Percentiles rank a stretch among this genome's conserved stretches.
Conservation (phyloP, 495 filamentous ascomycete species). For the Friedmanniomyces simplex region DNA sequence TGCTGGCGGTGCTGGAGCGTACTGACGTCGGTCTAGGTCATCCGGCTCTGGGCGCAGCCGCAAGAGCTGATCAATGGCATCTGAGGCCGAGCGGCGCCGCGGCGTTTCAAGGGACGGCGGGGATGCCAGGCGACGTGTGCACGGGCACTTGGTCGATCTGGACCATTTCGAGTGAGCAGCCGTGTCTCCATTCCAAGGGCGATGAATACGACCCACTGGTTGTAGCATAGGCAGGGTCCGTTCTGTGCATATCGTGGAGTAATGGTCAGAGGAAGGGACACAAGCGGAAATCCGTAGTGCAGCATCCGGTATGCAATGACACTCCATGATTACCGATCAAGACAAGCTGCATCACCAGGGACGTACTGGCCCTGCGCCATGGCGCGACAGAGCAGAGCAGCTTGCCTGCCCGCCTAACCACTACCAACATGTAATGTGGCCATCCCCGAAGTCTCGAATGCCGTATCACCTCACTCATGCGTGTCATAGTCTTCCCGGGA, state of each 20-base stretch:
- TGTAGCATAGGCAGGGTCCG: not conserved
- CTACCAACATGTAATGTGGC: no score
- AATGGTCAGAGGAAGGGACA: not conserved
- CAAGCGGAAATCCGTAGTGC: not conserved
- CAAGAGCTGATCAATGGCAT: not conserved
- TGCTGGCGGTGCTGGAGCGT: not conserved
- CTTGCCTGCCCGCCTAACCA: no score
- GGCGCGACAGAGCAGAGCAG: no score
- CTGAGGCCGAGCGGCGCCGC: no score
- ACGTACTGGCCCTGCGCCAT: no score
- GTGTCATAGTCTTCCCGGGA: no score
- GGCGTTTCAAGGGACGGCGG: no score
- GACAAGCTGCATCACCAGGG: no score
- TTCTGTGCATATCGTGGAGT: not conserved
- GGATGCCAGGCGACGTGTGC: not conserved
- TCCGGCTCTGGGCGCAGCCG: conserved; percentile 10
- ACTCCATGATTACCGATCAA: not conserved
- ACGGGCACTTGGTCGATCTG: not conserved
- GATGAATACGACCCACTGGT: not conserved
- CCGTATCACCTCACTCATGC: no score
- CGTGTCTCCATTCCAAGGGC: not conserved
- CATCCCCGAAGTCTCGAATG: no score
- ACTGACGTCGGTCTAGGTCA: conserved; percentile 4
- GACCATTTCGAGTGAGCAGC: no score
- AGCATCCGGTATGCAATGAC: not conserved